Conservation (phyloP, 2,329 filamentous ascomycete species). For the Zalaria obscura region DNA sequence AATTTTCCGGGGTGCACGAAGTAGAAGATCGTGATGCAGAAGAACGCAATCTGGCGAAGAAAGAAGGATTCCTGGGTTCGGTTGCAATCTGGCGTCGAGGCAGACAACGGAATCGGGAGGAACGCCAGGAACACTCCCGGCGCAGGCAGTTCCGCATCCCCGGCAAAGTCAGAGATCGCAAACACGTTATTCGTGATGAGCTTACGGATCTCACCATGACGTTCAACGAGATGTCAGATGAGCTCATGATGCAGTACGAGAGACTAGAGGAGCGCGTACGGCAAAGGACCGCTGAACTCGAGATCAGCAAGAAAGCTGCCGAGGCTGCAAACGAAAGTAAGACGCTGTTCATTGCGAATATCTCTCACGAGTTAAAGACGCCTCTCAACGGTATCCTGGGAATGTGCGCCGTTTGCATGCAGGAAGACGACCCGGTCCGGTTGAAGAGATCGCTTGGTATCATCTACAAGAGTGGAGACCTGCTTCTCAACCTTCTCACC, state of each 20-base stretch:
- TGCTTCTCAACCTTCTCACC: constrained; percentile 73
- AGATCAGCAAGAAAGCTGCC: constrained; percentile 79
- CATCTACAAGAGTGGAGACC: constrained; percentile 76
- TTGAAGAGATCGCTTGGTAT: constrained; percentile 76
- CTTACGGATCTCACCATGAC: constrained; percentile 68
- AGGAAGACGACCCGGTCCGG: constrained; percentile 63
- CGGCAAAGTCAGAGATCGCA: constrained; percentile 61
- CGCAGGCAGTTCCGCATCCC: constrained; percentile 66
- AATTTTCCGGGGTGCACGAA: not conserved
- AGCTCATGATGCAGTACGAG: constrained; percentile 74
- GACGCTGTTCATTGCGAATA: constrained; percentile 94
- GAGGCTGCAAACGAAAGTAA: constrained; percentile 96
- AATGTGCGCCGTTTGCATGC: constrained; percentile 87
- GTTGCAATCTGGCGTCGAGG: constrained; percentile 16
- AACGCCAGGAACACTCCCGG: constrained; percentile 22
- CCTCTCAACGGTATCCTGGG: constrained; percentile 91
- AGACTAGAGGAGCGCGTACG: constrained; percentile 73
- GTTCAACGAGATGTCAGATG: constrained; percentile 90
- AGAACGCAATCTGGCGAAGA: constrained; percentile 22
- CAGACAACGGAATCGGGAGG: constrained; percentile 19
- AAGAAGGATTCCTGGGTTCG: constrained; percentile 28
- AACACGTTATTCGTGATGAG: constrained; percentile 69
- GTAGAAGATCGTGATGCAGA: constrained; percentile 11
- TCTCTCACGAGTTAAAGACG: constrained; percentile 76
- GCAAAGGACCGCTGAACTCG: constrained; percentile 69